A percentile compares a stretch with the other conserved stretches of the same genome.
Evolutionary conservation across 768 basidiomycete species (phyloP).

Genomic region (Suillus sp.): DNA sequence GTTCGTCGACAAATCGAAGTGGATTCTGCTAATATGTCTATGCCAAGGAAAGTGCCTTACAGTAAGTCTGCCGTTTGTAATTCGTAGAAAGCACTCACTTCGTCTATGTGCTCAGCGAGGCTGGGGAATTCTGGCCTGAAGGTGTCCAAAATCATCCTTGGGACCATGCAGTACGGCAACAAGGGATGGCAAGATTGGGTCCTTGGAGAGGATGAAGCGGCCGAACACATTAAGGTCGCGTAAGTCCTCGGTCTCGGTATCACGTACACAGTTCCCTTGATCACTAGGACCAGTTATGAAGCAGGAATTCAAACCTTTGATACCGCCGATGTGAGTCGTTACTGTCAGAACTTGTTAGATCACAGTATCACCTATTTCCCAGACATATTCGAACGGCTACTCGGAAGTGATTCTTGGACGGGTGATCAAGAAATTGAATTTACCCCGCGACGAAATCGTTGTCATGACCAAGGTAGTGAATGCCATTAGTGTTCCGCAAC

Average conservation of each 20-base stretch:
- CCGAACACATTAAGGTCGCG: constrained; percentile 51
- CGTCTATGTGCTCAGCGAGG: constrained; percentile 31
- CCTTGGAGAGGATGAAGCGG: constrained; percentile 44
- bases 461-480: constrained; percentile 70
- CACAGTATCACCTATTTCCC: not conserved
- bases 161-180: constrained; percentile 47
- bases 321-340: constrained; percentile 33
- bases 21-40: constrained; percentile 19
- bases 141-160: constrained; percentile 53
- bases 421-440: constrained; percentile 63
- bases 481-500: not conserved
- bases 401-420: constrained; percentile 72
- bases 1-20: not conserved
- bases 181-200: constrained; percentile 59
- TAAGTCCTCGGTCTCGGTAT: constrained; percentile 27
- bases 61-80: constrained; percentile 25
- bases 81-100: not conserved
- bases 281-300: constrained; percentile 30
- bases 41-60: constrained; percentile 32
- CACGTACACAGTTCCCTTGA: not conserved
- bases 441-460: constrained; percentile 77
- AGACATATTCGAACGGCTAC: constrained; percentile 67
- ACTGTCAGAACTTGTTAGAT: not conserved
- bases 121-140: constrained; percentile 52
- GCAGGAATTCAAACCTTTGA: constrained; percentile 40